Conservation (phyloP, 805 yeast genomes). For the Candida silvicultrix region DNA sequence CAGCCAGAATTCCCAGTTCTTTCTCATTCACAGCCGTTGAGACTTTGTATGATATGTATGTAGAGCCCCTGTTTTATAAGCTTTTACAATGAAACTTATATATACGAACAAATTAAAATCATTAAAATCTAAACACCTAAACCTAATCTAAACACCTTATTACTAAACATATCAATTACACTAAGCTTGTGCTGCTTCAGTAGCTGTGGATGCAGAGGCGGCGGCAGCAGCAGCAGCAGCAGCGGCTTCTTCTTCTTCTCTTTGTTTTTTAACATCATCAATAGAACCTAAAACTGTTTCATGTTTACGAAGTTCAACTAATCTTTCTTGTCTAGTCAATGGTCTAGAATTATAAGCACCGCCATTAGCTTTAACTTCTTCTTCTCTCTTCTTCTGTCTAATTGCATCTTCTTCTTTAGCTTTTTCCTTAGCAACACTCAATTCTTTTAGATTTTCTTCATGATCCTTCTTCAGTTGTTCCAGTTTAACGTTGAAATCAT, state of each 20-base stretch:
- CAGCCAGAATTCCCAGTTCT: too few relatives aligned
- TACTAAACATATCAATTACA: too few relatives aligned
- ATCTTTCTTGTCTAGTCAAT: slow-evolving; percentile 38
- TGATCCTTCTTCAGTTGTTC: slow-evolving; percentile 54
- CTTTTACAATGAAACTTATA: background rate
- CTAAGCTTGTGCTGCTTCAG: background rate
- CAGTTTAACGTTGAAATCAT: slow-evolving; percentile 60
- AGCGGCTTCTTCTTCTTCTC: slow-evolving; percentile 16
- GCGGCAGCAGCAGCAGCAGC: background rate
- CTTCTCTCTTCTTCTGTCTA: slow-evolving; percentile 40
- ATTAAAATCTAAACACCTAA: too few relatives aligned
- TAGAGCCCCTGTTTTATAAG: too few relatives aligned
- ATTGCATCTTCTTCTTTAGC: slow-evolving; percentile 72
- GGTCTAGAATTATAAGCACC: slow-evolving; percentile 34
- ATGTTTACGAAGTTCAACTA: slow-evolving; percentile 45
- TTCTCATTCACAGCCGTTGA: background rate
- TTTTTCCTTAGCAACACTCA: slow-evolving; percentile 55
- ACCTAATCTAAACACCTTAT: background rate
- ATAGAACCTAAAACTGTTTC: slow-evolving; percentile 66
- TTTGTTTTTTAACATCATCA: slow-evolving; percentile 31
- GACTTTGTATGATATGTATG: too few relatives aligned
- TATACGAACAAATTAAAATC: too few relatives aligned
- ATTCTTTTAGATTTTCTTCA: slow-evolving; percentile 56
- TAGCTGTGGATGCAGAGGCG: background rate
- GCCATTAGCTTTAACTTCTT: slow-evolving; percentile 37